Evolutionary conservation across 805 yeast genomes (phyloP).

Genomic region (Jamesozyma piceae): DNA sequence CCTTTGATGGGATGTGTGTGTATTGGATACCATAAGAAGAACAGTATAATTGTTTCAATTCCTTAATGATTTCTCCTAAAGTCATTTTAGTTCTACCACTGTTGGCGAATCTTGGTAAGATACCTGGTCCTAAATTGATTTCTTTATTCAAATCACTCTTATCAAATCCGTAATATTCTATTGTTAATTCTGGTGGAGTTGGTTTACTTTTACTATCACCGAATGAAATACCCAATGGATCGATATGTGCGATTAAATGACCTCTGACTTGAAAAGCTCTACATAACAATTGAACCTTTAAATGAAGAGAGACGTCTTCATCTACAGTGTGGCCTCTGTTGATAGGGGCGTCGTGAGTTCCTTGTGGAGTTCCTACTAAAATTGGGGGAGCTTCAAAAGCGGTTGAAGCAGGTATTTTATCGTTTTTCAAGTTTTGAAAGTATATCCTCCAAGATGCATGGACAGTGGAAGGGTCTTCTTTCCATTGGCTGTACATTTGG

Average conservation of each 20-base stretch:
- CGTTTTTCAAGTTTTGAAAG: conserved; percentile 79
- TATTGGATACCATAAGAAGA: conserved; percentile 87
- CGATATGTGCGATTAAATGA: conserved; percentile 88
- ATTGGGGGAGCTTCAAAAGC: conserved; percentile 93
- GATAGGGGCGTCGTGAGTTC: conserved; percentile 53
- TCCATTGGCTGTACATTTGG: conserved; percentile 96
- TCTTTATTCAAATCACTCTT: conserved; percentile 75
- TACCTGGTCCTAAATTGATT: conserved; percentile 94
- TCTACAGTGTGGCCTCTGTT: conserved; percentile 31
- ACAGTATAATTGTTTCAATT: conserved; percentile 81
- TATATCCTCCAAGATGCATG: conserved; percentile 97
- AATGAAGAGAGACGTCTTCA: conserved; percentile 70
- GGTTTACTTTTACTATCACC: conserved; percentile 51
- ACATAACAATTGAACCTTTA: conserved; percentile 91
- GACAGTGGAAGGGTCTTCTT: conserved; percentile 78
- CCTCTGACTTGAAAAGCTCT: conserved; percentile 99
- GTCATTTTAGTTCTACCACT: conserved; percentile 52
- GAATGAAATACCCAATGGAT: conserved; percentile 86
- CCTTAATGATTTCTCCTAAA: conserved; percentile 64
- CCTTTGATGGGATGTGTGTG: conserved; percentile 91
- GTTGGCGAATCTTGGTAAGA: conserved; percentile 79
- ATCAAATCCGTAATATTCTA: conserved; percentile 86
- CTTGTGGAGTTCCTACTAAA: conserved; percentile 69
- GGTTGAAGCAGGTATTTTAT: conserved; percentile 54
- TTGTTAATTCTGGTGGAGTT: conserved; percentile 76